These are phyloP conservation scores for Corinectria fuckeliana DNA, from an alignment of 2,329 filamentous ascomycete genomes.

Conservation along the genomic window DNA sequence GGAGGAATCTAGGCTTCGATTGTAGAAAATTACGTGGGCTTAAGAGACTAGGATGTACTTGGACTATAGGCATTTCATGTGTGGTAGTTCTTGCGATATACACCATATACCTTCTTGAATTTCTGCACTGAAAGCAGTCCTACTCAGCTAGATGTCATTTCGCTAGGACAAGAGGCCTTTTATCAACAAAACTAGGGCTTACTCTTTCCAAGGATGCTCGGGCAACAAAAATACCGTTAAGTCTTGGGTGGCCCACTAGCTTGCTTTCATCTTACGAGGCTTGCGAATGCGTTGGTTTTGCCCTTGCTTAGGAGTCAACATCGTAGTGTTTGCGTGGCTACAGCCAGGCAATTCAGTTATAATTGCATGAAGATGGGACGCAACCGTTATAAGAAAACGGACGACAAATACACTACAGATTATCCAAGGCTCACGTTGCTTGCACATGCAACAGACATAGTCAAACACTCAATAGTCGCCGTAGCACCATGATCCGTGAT, in stretches of 20 bases:
- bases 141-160: neutral
- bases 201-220: neutral
- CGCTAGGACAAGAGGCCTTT: neutral
- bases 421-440: neutral
- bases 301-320: neutral
- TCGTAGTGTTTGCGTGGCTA: neutral
- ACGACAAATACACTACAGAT: neutral
- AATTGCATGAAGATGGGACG: too few species aligned
- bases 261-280: neutral
- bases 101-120: neutral
- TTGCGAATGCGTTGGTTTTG: neutral
- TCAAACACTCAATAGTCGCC: neutral
- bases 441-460: neutral
- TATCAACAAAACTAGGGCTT: neutral
- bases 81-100: too few species aligned
- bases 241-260: neutral
- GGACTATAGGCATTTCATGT: neutral
- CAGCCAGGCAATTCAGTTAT: too few species aligned
- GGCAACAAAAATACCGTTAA: neutral
- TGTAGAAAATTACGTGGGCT: neutral
- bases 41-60: neutral
- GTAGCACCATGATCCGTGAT: neutral
- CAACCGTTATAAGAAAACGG: too few species aligned
- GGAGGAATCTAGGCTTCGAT: neutral
- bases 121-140: neutral